A percentile compares a stretch with the other conserved stretches of the same genome.
phyloP scores from a whole-genome alignment of 345 rosid species.

The Pistacia integerrima region DNA sequence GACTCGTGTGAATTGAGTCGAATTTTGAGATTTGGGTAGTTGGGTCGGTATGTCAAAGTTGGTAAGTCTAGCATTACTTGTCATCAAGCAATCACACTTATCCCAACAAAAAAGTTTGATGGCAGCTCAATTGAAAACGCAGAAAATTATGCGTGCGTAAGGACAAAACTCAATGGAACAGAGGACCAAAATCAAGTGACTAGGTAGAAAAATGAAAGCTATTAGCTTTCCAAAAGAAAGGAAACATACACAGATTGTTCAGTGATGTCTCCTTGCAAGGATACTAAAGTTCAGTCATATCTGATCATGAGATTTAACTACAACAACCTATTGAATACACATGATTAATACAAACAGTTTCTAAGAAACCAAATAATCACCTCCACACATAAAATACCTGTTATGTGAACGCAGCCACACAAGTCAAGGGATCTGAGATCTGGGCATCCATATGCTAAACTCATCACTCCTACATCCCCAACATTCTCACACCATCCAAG shows the following conservation, averaged over 20 bases:
- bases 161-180: not conserved
- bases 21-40: too few relatives aligned
- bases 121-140: not conserved
- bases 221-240: not conserved
- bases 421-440: constrained; percentile 78
- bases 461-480: constrained; percentile 80
- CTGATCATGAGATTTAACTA: not conserved
- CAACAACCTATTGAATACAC: not conserved
- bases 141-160: not conserved
- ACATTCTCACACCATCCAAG: constrained; percentile 98
- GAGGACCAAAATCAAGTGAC: not conserved
- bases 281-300: not conserved
- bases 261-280: not conserved
- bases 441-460: constrained; percentile 88
- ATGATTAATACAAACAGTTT: not conserved
- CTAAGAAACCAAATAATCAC: not conserved
- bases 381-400: constrained; percentile 52
- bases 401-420: constrained; percentile 79
- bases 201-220: not conserved
- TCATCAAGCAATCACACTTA: constrained; percentile 1
- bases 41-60: too few relatives aligned
- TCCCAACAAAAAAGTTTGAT: not conserved
- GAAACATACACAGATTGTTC: not conserved
- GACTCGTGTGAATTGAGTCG: too few relatives aligned
- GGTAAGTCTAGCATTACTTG: not conserved